phyloP scores from a whole-genome alignment of 768 basidiomycete species.

The Polyporus arcularius region DNA sequence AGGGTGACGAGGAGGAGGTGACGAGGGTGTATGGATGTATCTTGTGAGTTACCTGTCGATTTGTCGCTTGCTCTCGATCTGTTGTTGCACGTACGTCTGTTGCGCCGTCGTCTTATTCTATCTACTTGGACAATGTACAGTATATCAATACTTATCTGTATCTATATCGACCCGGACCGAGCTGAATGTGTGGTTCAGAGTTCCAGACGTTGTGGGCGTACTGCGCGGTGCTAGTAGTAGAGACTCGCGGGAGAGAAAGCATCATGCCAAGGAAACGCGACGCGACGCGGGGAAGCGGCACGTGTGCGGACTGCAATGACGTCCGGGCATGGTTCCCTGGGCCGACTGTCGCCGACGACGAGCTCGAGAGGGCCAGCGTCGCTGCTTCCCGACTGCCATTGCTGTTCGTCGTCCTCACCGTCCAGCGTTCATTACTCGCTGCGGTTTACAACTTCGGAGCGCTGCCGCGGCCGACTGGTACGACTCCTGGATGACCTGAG shows the following conservation, averaged over 20 bases:
- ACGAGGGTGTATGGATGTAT: background rate
- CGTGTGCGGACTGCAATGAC: background rate
- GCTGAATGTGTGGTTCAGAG: too few species aligned
- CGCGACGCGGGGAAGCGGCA: background rate
- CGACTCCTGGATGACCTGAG: too few species aligned
- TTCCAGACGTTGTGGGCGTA: too few species aligned
- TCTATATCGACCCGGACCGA: background rate
- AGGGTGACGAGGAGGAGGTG: constrained; percentile 5
- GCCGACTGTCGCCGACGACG: background rate
- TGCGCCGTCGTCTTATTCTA: background rate
- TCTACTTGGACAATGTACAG: background rate
- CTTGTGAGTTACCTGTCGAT: constrained; percentile 7
- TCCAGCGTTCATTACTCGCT: too few species aligned
- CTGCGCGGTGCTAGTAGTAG: too few species aligned
- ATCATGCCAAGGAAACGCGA: too few species aligned
- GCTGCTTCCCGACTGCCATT: too few species aligned
- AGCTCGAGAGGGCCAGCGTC: too few species aligned
- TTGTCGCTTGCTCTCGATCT: constrained; percentile 20
- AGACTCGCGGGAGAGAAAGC: too few species aligned
- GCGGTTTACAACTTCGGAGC: too few species aligned
- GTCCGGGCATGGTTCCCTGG: background rate
- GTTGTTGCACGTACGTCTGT: constrained; percentile 3
- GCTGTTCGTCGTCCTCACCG: too few species aligned
- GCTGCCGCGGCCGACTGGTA: too few species aligned
- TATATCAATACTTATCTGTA: background rate